phyloP scores from a whole-genome alignment of 768 basidiomycete species.

The Boletus reticuloceps region DNA sequence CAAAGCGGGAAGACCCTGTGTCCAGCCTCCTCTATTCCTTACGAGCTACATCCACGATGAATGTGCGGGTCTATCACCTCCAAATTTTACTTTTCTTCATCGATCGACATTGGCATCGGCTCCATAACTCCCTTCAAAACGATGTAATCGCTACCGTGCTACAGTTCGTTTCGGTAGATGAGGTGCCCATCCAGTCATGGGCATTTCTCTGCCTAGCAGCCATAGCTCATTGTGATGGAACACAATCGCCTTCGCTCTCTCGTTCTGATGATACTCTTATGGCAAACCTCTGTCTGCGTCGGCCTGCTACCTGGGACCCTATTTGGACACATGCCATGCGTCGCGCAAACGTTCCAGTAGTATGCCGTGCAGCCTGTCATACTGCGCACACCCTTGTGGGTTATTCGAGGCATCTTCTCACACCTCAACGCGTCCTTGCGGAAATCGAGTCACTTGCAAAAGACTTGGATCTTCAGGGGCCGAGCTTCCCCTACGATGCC shows the following conservation, averaged over 20 bases:
- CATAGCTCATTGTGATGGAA: constrained; percentile 54
- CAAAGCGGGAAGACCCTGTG: constrained; percentile 59
- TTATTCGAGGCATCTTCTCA: constrained; percentile 42
- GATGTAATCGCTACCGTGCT: constrained; percentile 55
- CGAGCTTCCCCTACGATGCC: constrained; percentile 81
- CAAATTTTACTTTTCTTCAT: constrained; percentile 86
- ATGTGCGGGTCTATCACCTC: constrained; percentile 49
- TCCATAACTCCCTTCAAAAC: constrained; percentile 58
- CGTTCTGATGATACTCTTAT: neutral
- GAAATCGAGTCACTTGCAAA: constrained; percentile 80
- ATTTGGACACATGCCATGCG: constrained; percentile 85
- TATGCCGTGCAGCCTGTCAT: constrained; percentile 82
- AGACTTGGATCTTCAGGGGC: constrained; percentile 90
- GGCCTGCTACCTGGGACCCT: constrained; percentile 61
- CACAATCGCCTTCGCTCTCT: constrained; percentile 1
- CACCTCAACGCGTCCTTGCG: constrained; percentile 53
- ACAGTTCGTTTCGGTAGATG: constrained; percentile 62
- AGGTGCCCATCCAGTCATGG: constrained; percentile 76
- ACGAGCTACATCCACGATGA: constrained; percentile 29
- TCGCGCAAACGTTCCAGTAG: constrained; percentile 59
- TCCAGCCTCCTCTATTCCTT: constrained; percentile 51
- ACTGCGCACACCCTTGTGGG: constrained; percentile 54
- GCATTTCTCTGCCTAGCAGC: constrained; percentile 77
- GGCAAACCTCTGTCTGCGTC: constrained; percentile 4
- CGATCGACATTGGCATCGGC: constrained; percentile 66